phyloP scores from a whole-genome alignment of 495 filamentous ascomycete species.

The Alectoria sarmentosa region DNA sequence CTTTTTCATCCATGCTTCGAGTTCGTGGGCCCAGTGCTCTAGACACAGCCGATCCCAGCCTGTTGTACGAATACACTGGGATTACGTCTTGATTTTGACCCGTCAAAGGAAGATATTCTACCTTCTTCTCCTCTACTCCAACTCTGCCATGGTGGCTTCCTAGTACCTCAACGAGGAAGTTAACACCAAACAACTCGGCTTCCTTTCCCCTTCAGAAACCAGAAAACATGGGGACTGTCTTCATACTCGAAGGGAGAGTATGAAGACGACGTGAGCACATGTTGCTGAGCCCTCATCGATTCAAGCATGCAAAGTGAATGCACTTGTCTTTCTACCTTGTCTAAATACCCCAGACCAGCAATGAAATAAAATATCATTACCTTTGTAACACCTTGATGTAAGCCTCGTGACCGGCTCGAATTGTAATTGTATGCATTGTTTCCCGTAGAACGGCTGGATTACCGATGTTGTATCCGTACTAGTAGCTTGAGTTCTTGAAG shows the following conservation, averaged over 20 bases:
- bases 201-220: neutral
- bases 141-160: neutral
- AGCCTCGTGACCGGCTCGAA: neutral
- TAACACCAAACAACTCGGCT: neutral
- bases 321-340: conserved; percentile 5
- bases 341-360: conserved; percentile 9
- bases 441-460: neutral
- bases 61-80: neutral
- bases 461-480: neutral
- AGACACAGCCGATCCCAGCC: neutral
- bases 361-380: conserved; percentile 1
- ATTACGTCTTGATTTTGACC: neutral
- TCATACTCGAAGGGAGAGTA: neutral
- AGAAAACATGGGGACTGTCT: neutral
- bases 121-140: neutral
- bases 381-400: neutral
- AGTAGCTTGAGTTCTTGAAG: neutral
- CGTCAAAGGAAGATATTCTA: neutral
- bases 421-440: neutral
- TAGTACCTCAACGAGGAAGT: neutral
- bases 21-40: neutral
- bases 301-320: conserved; percentile 5
- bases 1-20: neutral
- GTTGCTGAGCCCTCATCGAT: neutral
- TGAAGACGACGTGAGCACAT: neutral